Base-by-base conservation (phyloP, 331 rosid genomes). In the Rhamnella rubrinervis region DNA sequence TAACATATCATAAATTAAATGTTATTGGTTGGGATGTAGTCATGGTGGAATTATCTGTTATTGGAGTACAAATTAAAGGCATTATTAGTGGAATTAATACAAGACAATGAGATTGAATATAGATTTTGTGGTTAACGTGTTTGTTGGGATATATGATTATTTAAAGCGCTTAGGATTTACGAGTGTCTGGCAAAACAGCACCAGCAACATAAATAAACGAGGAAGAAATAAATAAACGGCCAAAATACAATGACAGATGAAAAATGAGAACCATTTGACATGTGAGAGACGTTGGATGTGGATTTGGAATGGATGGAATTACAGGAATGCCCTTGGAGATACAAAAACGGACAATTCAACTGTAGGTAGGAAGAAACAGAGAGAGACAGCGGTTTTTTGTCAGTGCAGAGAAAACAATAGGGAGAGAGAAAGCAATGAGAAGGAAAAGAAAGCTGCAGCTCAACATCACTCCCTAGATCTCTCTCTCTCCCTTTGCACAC, bases 281-380 rank as follows among this genome's bases (percentile, higher is more conserved):
- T 8, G 1, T 65, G 70, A 79, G 75, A 79, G 75, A 64, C 68
- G 76, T 71, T 56, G 44, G 66, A 9, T 14, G 35, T 31, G 15
- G 60, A 10, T 5, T 7, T 40, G 0, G 18, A 35, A 38, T 26
- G 31, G 31, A 0, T 15, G 10, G 7, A 65, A 53, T 70, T 18
- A 88, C 89, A 26, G 56, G 35, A 78, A 10, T 73, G 55, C 73
- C 81, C 75, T 69, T 28, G 13, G 17, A 10, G 61, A 55, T 9
- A 46, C 67, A 57, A 71, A 31, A 84, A 76, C 25, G 70, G 89
- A 79, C 87, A 79, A 67, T 68, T 67, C 74, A 64, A 70, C 79
- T 20, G 60, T 40, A 39, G 56, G 62, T 61, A 57, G 67, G 55
- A 51, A 77, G 55, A 66, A 79, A 67, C 55, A 66, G 80, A 65